Base-by-base conservation (phyloP, 2,329 filamentous ascomycete species). In the Neofusicoccum laricinum region DNA sequence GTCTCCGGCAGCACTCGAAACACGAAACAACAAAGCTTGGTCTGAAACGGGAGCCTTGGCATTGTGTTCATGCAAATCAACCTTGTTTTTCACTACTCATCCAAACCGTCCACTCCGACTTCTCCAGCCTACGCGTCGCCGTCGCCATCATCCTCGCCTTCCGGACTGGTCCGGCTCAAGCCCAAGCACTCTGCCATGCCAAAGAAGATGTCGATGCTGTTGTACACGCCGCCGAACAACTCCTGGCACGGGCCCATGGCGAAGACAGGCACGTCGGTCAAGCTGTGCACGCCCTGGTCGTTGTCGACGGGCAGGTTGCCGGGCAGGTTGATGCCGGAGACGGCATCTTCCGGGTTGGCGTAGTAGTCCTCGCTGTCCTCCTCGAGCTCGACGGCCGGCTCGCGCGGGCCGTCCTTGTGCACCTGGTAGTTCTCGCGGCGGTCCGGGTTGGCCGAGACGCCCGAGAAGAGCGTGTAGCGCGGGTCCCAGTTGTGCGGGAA, bases 401-500 rank as follows among this genome's bases (percentile, higher is more conserved):
- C 71, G 36, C 92, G 86, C 1, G 90, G 85, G 0, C 87, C 88
- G 17, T 82, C 79, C 75, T 86, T 86, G 79, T 88, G 87, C 14
- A 94, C 87, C 68, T 83, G 83, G 82, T 88, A 96, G 78, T 90
- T 85, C 81, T 96, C 92, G 21, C 90, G 84, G 70, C 84, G 86
- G 75, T 96, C 92, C 0, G 92, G 92, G 72, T 85, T 84, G 36
- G 90, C 90, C 55, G 83, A 86, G 38, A 92, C 77, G 59, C 92
- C 92, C 45, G 87, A 84, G 64, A 90, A 91, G 58, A 96, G 86
- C 65, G 90, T 90, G 78, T 94, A 95, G 36, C 92, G 86, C 14
- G 92, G 92, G 74, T 92, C 89, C 91, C 92, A 95, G 81, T 92
- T 92, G 67, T 85, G 82, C 19, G 92, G 92, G 82, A 95, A 96